phyloP scores from a whole-genome alignment of 1,284 basidiomycete species.

The Trametes sp. region DNA sequence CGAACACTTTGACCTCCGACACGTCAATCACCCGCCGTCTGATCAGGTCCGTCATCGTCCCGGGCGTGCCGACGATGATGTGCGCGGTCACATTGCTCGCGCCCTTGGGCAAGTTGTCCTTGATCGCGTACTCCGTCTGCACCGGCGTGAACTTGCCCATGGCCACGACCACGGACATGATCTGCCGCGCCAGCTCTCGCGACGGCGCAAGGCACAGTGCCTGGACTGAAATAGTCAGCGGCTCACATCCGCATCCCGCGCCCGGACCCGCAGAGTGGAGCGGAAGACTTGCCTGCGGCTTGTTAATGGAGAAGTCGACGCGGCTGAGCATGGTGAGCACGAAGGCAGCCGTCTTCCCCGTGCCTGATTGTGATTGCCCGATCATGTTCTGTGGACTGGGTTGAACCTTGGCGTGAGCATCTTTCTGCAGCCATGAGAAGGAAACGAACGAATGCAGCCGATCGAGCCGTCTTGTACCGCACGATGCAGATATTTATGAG shows the following conservation, averaged over 20 bases:
- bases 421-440: conserved; percentile 3
- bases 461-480: neutral
- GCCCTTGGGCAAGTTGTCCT: conserved; percentile 76
- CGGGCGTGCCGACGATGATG: conserved; percentile 95
- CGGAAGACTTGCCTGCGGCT: conserved; percentile 76
- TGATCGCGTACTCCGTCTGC: conserved; percentile 95
- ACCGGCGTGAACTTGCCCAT: conserved; percentile 97
- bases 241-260: neutral
- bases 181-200: conserved; percentile 96
- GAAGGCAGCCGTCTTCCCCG: conserved; percentile 99
- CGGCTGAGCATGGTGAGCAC: conserved; percentile 97
- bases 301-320: conserved; percentile 84
- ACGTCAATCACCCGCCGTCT: conserved; percentile 79
- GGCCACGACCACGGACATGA: conserved; percentile 91
- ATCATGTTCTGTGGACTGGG: conserved; percentile 95
- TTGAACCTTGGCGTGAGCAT: conserved; percentile 16
- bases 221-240: conserved; percentile 47
- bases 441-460: neutral
- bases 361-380: conserved; percentile 98
- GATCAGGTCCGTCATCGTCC: conserved; percentile 91
- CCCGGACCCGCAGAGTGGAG: neutral
- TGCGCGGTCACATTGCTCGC: conserved; percentile 86
- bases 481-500: neutral
- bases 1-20: conserved; percentile 89
- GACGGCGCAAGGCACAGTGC: conserved; percentile 95